A percentile compares a stretch with the other conserved stretches of the same genome.
phyloP scores from a whole-genome alignment of 2,329 filamentous ascomycete species.

The Colletotrichum shisoi region DNA sequence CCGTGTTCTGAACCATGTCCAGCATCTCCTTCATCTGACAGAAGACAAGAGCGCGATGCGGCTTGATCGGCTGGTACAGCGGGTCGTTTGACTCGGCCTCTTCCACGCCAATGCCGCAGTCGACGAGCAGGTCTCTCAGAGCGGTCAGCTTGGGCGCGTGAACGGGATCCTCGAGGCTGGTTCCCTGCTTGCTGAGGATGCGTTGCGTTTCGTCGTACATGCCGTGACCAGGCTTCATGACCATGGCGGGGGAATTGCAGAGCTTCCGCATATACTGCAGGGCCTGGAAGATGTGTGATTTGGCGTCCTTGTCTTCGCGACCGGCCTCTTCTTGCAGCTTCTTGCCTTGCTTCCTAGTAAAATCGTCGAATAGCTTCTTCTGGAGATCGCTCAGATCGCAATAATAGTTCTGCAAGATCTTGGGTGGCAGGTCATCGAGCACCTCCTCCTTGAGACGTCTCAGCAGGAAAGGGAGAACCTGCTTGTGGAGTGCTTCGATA shows the following conservation, averaged over 20 bases:
- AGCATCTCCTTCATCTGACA: constrained; percentile 99
- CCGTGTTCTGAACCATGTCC: constrained; percentile 96
- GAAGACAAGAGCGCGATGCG: constrained; percentile 94
- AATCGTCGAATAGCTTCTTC: constrained; percentile 94
- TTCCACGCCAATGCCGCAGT: constrained; percentile 92
- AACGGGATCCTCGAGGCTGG: constrained; percentile 80
- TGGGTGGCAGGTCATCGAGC: constrained; percentile 91
- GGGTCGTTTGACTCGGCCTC: constrained; percentile 67
- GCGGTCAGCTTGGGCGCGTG: constrained; percentile 95
- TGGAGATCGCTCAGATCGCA: constrained; percentile 96
- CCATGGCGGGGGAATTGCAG: constrained; percentile 95
- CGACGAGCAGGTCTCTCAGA: constrained; percentile 90
- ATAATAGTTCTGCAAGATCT: constrained; percentile 99
- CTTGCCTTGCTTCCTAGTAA: constrained; percentile 91
- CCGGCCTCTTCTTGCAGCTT: constrained; percentile 84
- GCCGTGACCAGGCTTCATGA: constrained; percentile 92
- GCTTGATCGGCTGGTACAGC: constrained; percentile 84
- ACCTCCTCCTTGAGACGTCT: constrained; percentile 98
- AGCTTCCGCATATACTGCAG: constrained; percentile 99
- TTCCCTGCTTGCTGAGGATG: constrained; percentile 79
- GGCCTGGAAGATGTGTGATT: constrained; percentile 98
- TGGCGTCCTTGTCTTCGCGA: constrained; percentile 87
- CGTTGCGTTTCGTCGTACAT: constrained; percentile 88
- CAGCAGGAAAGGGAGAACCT: constrained; percentile 94
- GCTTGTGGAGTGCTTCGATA: constrained; percentile 98